A percentile compares a stretch with the other conserved stretches of the same genome.
These are phyloP conservation scores for Cornus controversa DNA, from an alignment of 148 eudicot genomes.

Conservation along the genomic window DNA sequence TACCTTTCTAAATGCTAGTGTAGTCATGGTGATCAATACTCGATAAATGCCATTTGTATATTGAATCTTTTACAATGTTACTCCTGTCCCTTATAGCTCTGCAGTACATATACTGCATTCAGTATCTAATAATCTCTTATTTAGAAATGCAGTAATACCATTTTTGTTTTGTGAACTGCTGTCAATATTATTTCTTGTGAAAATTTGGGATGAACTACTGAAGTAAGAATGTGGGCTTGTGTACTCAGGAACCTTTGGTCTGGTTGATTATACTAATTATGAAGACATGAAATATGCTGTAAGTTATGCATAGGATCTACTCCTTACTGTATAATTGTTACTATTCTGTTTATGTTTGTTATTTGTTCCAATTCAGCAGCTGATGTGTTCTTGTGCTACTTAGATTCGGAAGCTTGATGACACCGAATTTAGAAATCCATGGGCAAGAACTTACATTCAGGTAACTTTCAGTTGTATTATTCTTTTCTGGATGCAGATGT, in stretches of 20 bases:
- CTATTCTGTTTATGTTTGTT: neutral
- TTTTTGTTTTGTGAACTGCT: neutral
- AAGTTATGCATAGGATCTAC: constrained; percentile 28
- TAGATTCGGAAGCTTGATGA: constrained; percentile 97
- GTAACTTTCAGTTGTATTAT: constrained; percentile 40
- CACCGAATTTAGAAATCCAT: constrained; percentile 92
- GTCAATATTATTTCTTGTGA: neutral
- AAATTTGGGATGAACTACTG: neutral
- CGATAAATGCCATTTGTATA: too few relatives aligned
- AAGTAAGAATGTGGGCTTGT: neutral
- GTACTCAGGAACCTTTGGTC: constrained; percentile 79
- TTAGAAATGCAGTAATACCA: neutral
- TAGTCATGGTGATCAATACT: too few relatives aligned
- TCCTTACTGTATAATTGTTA: neutral
- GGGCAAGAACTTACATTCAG: constrained; percentile 83
- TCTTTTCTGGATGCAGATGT: neutral
- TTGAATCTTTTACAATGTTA: too few relatives aligned
- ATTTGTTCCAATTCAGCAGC: neutral
- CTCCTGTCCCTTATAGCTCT: neutral
- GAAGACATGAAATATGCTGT: constrained; percentile 99
- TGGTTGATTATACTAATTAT: constrained; percentile 88
- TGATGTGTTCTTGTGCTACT: constrained; percentile 5
- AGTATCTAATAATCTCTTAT: neutral
- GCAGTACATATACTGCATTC: neutral
- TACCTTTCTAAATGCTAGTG: too few relatives aligned